Base-by-base conservation (phyloP, 306 rosid genomes). In the Macrotyloma uniflorum region DNA sequence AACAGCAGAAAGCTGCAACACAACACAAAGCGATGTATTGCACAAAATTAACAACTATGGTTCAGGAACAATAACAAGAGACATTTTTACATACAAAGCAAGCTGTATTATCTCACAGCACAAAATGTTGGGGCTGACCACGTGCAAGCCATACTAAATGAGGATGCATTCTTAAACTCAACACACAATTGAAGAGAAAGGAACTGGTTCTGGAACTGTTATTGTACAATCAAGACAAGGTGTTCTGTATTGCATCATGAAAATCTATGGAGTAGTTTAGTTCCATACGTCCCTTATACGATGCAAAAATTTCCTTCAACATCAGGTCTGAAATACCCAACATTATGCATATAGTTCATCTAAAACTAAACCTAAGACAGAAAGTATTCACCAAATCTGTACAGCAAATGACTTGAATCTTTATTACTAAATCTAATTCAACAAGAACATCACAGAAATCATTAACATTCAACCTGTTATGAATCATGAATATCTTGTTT, bases 321-420 rank as follows among this genome's bases (percentile, higher is more conserved):
- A 79, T n/a, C 55, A 71, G 16, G 64, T 57, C 18, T 57, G 10
- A 76, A 65, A 24, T 19, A 26, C 61, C 70, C 43, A 64, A 35
- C 51, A 24, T 72, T 42, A 74, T 74, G 42, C 18, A 63, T 18
- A n/a, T 18, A n/a, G 40, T 58, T 71, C 61, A 53, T 80, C 58
- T 24, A 3, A 70, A 40, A 71, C 72, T 26, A 70, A 1, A 51
- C 35, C 57, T 1, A 47, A 65, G 19, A 55, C 79, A 50, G 53
- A 61, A 64, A 38, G 76, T 38, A 53, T 49, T 82, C 67, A 32
- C 33, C 40, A 51, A 63, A 77, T 77, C 14, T 51, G 19, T 62
- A 24, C 28, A 42, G 12, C 18, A 77, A 59, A 77, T 13, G 28
- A 35, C 64, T 51, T 13, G 70, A 50, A 63, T 70, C 26, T 54